These are phyloP conservation scores for Rhizoctonia solani DNA, from an alignment of 1,284 basidiomycete genomes.

Conservation along the genomic window DNA sequence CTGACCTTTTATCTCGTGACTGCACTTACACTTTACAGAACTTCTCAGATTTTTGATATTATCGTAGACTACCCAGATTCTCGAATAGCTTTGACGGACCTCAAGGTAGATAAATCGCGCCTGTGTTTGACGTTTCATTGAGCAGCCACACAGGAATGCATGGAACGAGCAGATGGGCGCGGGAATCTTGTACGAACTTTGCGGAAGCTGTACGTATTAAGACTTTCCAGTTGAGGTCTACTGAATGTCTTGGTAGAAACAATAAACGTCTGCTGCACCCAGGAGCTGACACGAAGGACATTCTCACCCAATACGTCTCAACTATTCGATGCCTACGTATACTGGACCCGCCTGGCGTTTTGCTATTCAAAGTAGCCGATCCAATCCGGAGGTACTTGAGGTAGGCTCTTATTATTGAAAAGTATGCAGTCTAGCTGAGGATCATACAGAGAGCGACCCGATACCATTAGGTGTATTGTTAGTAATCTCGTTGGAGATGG, in stretches of 20 bases:
- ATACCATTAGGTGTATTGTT: conserved; percentile 93
- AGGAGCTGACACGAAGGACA: conserved; percentile 92
- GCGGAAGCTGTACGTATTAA: conserved; percentile 62
- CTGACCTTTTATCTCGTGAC: not conserved
- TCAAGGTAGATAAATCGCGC: conserved; percentile 61
- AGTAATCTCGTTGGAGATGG: conserved; percentile 85
- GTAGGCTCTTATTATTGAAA: conserved; percentile 47
- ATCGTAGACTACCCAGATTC: conserved; percentile 94
- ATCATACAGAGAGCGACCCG: conserved; percentile 69
- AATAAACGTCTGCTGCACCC: conserved; percentile 90
- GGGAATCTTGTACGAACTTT: conserved; percentile 68
- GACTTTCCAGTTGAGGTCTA: not conserved
- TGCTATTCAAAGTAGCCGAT: conserved; percentile 89
- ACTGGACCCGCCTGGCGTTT: conserved; percentile 88
- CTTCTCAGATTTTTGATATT: conserved; percentile 91
- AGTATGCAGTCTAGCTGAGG: conserved; percentile 4
- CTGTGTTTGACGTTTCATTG: not conserved
- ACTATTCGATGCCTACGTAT: conserved; percentile 91
- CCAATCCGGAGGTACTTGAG: conserved; percentile 86
- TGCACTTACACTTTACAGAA: conserved; percentile 53
- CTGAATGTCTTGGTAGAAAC: conserved; percentile 56
- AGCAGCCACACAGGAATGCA: conserved; percentile 59
- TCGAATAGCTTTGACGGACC: conserved; percentile 80
- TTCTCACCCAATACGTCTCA: conserved; percentile 91
- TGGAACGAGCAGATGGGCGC: conserved; percentile 78